These are phyloP conservation scores for Colletotrichum sp. DNA, from an alignment of 2,329 filamentous ascomycete species.

Conservation along the genomic window DNA sequence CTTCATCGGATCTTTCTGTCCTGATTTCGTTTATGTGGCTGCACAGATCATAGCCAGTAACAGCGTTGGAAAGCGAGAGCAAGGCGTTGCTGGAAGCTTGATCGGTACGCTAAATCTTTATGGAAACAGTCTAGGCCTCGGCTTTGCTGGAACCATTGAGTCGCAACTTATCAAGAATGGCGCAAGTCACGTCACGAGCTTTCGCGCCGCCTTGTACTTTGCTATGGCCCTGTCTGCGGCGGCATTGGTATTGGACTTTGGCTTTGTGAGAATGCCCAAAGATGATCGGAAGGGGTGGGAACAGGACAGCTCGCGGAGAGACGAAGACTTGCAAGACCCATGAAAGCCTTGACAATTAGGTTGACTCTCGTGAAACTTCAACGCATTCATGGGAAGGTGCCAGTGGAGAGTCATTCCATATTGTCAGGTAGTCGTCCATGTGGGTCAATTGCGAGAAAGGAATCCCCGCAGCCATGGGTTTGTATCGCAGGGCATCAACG, in stretches of 20 bases:
- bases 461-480: neutral
- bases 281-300: neutral
- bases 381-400: neutral
- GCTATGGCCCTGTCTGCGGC: neutral
- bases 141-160: neutral
- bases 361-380: neutral
- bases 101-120: neutral
- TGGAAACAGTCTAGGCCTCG: neutral
- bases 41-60: slow-evolving; percentile 61
- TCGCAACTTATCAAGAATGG: neutral
- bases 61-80: slow-evolving; percentile 49
- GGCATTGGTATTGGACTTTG: neutral
- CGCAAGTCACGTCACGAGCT: neutral
- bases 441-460: neutral
- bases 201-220: neutral
- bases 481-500: neutral
- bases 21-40: slow-evolving; percentile 55
- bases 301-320: neutral
- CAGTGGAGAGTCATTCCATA: neutral
- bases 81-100: slow-evolving; percentile 45
- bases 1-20: slow-evolving; percentile 40
- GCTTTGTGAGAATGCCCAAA: neutral
- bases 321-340: neutral
- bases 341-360: neutral
- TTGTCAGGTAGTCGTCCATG: neutral